Conservation (phyloP, 192 early-diverging fungal genomes). For the Linderina pennispora region DNA sequence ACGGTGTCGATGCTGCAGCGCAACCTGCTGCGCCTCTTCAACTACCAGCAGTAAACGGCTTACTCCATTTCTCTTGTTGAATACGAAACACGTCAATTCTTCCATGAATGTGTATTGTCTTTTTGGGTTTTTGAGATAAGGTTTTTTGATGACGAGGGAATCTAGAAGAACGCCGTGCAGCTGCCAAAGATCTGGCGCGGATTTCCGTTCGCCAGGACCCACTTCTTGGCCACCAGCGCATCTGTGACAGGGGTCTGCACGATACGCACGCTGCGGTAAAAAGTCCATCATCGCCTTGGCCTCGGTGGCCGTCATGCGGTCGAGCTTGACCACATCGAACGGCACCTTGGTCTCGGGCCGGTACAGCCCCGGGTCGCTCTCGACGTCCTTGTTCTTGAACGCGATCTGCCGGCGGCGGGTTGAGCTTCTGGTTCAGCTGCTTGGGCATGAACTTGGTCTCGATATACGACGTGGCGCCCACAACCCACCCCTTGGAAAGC, state of each 20-base stretch:
- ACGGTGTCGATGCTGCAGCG: constrained; percentile 98
- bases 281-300: constrained; percentile 36
- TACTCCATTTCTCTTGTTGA: no score
- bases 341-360: constrained; percentile 6
- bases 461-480: constrained; percentile 32
- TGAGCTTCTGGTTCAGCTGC: constrained; percentile 18
- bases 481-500: constrained; percentile 27
- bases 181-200: constrained; percentile 38
- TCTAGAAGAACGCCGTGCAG: constrained; percentile 32
- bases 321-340: constrained; percentile 16
- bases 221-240: constrained; percentile 30
- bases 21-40: constrained; percentile 85
- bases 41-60: constrained; percentile 54
- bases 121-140: constrained; percentile 5
- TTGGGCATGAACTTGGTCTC: constrained; percentile 28
- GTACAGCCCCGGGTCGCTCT: constrained; percentile 1
- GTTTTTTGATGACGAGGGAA: no score
- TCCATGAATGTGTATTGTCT: no score
- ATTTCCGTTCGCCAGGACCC: constrained; percentile 38
- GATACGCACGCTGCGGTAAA: constrained; percentile 24
- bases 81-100: no score
- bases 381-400: constrained; percentile 28
- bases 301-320: constrained; percentile 21
- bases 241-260: constrained; percentile 21
- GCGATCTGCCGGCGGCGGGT: constrained; percentile 18